Evolutionary conservation across 805 yeast genomes (phyloP).

Genomic region (Candida tammaniensis): DNA sequence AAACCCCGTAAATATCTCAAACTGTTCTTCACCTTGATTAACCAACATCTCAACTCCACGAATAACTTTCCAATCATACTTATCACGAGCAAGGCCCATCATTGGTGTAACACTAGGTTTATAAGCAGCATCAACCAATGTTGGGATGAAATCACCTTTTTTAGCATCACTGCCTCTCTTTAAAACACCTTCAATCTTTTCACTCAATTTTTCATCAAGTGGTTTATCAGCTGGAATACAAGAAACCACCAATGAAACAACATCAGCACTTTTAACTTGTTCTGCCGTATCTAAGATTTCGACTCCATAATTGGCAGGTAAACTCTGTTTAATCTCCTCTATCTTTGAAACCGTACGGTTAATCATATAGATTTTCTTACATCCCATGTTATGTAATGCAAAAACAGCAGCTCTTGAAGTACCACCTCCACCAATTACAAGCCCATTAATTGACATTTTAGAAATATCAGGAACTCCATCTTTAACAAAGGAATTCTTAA

Average conservation of each 20-base stretch:
- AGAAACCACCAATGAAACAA: conserved; percentile 63
- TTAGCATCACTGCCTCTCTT: conserved; percentile 31
- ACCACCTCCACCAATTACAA: conserved; percentile 96
- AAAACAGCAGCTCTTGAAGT: conserved; percentile 93
- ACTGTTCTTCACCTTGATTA: conserved; percentile 90
- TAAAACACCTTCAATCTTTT: conserved; percentile 48
- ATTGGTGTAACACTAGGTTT: conserved; percentile 85
- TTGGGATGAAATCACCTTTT: conserved; percentile 43
- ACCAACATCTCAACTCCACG: conserved; percentile 92
- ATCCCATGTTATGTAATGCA: conserved; percentile 79
- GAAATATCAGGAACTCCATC: conserved; percentile 56
- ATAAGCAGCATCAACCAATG: conserved; percentile 89
- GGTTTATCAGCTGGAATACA: conserved; percentile 84
- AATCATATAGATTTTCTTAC: conserved; percentile 68
- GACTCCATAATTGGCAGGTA: conserved; percentile 61
- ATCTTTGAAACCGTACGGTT: conserved; percentile 77
- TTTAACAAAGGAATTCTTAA: conserved; percentile 60
- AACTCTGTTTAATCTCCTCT: conserved; percentile 51
- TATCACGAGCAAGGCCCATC: conserved; percentile 69
- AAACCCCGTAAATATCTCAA: conserved; percentile 69
- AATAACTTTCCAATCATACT: conserved; percentile 72
- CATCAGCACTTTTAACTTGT: conserved; percentile 42
- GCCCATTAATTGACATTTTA: conserved; percentile 48
- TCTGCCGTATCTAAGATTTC: conserved; percentile 51
- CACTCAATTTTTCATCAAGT: conserved; percentile 50